Conservation (phyloP, 2,329 filamentous ascomycete species). For the Didymella pomorum region DNA sequence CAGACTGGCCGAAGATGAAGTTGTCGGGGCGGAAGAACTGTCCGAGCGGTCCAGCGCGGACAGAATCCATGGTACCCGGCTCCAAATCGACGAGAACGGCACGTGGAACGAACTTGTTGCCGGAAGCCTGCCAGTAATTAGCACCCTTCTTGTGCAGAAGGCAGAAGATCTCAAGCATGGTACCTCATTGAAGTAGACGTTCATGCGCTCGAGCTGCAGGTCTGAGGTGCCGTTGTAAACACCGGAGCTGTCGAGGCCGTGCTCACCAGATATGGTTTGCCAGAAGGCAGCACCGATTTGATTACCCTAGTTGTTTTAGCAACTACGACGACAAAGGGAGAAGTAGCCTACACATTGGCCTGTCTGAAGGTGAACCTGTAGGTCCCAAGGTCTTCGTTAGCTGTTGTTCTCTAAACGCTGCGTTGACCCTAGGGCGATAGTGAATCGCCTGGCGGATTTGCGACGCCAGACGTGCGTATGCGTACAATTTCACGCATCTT, state of each 20-base stretch:
- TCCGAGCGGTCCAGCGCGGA: slow-evolving; percentile 96
- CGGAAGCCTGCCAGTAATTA: slow-evolving; percentile 72
- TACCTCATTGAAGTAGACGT: slow-evolving; percentile 98
- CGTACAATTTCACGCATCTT: slow-evolving; percentile 76
- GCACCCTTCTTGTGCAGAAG: slow-evolving; percentile 7
- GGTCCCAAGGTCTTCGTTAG: slow-evolving; percentile 61
- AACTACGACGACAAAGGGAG: too few species aligned
- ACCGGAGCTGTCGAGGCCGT: slow-evolving; percentile 96
- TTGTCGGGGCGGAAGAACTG: slow-evolving; percentile 99
- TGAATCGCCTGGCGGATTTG: too few species aligned
- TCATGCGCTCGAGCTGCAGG: slow-evolving; percentile 99
- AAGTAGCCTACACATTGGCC: slow-evolving; percentile 98
- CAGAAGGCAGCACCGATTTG: slow-evolving; percentile 99
- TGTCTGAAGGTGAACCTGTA: slow-evolving; percentile 98
- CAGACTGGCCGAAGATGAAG: slow-evolving; percentile 99
- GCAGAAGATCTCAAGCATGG: slow-evolving; percentile 41
- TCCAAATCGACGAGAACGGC: slow-evolving; percentile 99
- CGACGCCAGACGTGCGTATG: too few species aligned
- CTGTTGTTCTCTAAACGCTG: slow-evolving; percentile 57
- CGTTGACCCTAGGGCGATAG: slow-evolving; percentile 37
- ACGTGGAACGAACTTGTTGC: slow-evolving; percentile 99
- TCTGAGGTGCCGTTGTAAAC: slow-evolving; percentile 98
- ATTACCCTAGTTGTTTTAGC: slow-evolving; percentile 77
- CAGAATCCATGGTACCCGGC: slow-evolving; percentile 99
- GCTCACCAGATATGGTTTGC: slow-evolving; percentile 71